Percentiles rank a stretch among this genome's conserved stretches.
Conservation (phyloP, 805 yeast genomes). For the Candida fluviatilis region DNA sequence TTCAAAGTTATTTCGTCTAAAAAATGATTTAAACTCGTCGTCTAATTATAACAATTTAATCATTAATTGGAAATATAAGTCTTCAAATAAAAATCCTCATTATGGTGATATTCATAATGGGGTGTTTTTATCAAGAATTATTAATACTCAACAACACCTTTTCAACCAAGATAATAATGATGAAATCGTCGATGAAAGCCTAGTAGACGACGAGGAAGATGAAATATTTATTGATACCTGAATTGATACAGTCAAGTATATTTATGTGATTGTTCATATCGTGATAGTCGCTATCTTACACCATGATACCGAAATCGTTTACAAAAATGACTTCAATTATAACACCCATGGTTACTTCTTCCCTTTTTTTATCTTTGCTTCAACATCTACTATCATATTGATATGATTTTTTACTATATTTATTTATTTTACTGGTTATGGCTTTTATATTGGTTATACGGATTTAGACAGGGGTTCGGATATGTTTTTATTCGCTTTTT, state of each 20-base stretch:
- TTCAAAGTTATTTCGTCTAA: background rate
- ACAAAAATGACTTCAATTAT: background rate
- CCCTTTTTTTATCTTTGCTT: background rate
- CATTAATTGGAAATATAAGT: conserved; percentile 5
- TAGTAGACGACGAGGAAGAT: conserved; percentile 14
- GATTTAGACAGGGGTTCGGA: background rate
- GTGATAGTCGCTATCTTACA: background rate
- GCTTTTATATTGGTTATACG: background rate
- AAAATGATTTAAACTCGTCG: background rate
- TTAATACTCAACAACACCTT: background rate
- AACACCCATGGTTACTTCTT: too few species aligned
- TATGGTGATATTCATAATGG: conserved; percentile 5
- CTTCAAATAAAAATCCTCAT: conserved; percentile 2
- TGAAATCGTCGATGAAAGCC: background rate
- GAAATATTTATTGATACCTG: conserved; percentile 18
- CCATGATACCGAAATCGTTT: too few species aligned
- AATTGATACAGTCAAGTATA: too few species aligned
- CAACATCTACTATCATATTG: background rate
- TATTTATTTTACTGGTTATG: background rate
- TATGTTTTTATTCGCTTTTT: background rate
- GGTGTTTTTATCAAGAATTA: conserved; percentile 3
- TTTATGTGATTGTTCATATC: background rate
- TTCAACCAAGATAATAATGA: background rate
- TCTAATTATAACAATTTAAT: conserved; percentile 1
- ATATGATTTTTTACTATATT: background rate